Conservation (phyloP, 1,139 yeast genomes). For the Kurtzmaniella natalensis region DNA sequence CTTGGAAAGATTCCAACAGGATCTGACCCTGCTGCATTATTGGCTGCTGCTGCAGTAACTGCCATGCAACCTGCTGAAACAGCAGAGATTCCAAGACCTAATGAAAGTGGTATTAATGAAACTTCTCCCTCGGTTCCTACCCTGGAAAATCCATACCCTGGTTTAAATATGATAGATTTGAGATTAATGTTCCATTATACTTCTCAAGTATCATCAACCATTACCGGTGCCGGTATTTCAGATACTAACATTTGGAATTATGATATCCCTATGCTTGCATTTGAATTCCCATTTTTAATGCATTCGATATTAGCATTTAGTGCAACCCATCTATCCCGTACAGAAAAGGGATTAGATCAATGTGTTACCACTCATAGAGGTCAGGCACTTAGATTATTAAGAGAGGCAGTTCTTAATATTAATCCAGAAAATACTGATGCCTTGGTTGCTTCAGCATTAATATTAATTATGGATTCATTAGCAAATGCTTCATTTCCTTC, state of each 20-base stretch:
- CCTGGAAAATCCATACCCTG: conserved; percentile 4
- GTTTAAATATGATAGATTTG: conserved; percentile 70
- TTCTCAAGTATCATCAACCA: conserved; percentile 77
- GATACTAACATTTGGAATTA: conserved; percentile 83
- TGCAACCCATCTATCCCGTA: conserved; percentile 83
- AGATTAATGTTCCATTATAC: conserved; percentile 85
- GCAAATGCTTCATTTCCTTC: conserved; percentile 87
- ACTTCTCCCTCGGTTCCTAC: too few species aligned
- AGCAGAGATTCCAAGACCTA: too few species aligned
- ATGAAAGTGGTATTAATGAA: too few species aligned
- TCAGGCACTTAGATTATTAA: conserved; percentile 71
- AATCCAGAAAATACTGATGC: conserved; percentile 88
- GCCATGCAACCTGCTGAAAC: background rate
- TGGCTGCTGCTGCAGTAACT: conserved; percentile 4
- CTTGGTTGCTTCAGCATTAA: conserved; percentile 83
- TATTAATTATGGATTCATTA: conserved; percentile 84
- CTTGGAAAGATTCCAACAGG: background rate
- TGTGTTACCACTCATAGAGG: conserved; percentile 85
- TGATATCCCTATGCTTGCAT: conserved; percentile 85
- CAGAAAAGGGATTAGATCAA: conserved; percentile 72
- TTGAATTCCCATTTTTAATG: conserved; percentile 86
- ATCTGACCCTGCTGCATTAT: conserved; percentile 1
- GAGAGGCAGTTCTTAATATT: conserved; percentile 84
- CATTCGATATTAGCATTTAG: conserved; percentile 86
- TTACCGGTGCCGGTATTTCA: conserved; percentile 86